Evolutionary conservation across 805 yeast species (phyloP).

Genomic region (Schwanniomyces vanrijiae): DNA sequence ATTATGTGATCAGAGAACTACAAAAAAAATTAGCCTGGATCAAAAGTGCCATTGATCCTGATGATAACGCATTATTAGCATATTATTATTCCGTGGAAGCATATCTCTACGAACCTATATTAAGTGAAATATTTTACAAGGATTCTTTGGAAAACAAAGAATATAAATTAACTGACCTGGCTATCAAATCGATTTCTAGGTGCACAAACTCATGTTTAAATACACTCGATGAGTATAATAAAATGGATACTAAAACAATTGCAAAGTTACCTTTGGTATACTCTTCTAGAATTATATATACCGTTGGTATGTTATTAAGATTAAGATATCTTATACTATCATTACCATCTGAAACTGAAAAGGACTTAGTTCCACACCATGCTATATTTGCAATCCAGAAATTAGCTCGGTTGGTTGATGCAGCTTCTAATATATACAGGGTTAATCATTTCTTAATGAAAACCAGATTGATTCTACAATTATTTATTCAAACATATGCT

Average conservation of each 20-base stretch:
- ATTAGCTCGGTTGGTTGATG: conserved; percentile 24
- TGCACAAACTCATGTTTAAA: conserved; percentile 56
- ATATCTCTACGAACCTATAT: conserved; percentile 59
- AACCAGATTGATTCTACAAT: conserved; percentile 53
- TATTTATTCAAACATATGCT: conserved; percentile 62
- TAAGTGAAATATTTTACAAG: conserved; percentile 19
- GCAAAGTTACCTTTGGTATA: conserved; percentile 59
- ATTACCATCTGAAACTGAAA: conserved; percentile 46
- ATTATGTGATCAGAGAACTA: conserved; percentile 47
- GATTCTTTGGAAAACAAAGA: conserved; percentile 8
- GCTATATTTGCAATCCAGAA: conserved; percentile 37
- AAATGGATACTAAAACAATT: conserved; percentile 44
- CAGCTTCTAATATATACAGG: conserved; percentile 27
- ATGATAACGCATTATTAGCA: conserved; percentile 45
- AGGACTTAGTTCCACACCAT: conserved; percentile 47
- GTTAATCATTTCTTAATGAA: conserved; percentile 53
- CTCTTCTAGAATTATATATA: conserved; percentile 58
- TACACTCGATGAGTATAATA: conserved; percentile 49
- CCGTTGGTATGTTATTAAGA: conserved; percentile 62
- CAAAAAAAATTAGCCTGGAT: conserved; percentile 46
- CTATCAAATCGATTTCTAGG: conserved; percentile 45
- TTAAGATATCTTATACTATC: conserved; percentile 56
- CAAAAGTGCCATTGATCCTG: conserved; percentile 35
- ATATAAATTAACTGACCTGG: conserved; percentile 16
- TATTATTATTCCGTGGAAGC: conserved; percentile 66